A percentile compares a stretch with the other conserved stretches of the same genome.
Evolutionary conservation across 2,329 filamentous ascomycete species (phyloP).

Genomic region (Paracoccidioides lutzii): DNA sequence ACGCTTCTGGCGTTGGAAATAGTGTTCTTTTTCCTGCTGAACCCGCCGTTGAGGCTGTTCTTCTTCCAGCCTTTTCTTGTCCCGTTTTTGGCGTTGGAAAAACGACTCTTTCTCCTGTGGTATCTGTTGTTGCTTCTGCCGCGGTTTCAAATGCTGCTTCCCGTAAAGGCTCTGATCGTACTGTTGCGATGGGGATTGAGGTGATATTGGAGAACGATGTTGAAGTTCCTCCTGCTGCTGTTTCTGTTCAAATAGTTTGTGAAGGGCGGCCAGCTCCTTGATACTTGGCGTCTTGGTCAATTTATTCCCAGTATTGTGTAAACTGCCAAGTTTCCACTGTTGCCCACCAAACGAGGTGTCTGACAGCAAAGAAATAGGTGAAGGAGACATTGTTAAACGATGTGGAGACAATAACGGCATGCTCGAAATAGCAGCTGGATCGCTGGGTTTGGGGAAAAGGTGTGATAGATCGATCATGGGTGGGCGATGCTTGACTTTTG

Average conservation of each 20-base stretch:
- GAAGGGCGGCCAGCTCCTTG: background rate
- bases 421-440: slow-evolving; percentile 15
- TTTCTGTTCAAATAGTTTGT: slow-evolving; percentile 6
- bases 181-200: background rate
- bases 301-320: slow-evolving; percentile 14
- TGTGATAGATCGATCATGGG: slow-evolving; percentile 31
- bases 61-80: slow-evolving; percentile 2
- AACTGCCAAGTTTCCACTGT: slow-evolving; percentile 11
- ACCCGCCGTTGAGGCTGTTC: background rate
- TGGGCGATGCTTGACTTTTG: slow-evolving; percentile 28
- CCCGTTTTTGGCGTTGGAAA: background rate
- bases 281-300: slow-evolving; percentile 17
- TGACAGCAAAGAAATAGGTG: slow-evolving; percentile 24
- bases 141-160: background rate
- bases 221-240: background rate
- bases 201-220: background rate
- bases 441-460: slow-evolving; percentile 30
- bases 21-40: background rate
- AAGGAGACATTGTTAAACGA: slow-evolving; percentile 29
- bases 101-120: background rate
- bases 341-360: slow-evolving; percentile 17
- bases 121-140: background rate
- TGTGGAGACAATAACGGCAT: slow-evolving; percentile 30
- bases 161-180: background rate
- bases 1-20: background rate